phyloP scores from a whole-genome alignment of 441 rosid genomes.

The Populus hybrid region DNA sequence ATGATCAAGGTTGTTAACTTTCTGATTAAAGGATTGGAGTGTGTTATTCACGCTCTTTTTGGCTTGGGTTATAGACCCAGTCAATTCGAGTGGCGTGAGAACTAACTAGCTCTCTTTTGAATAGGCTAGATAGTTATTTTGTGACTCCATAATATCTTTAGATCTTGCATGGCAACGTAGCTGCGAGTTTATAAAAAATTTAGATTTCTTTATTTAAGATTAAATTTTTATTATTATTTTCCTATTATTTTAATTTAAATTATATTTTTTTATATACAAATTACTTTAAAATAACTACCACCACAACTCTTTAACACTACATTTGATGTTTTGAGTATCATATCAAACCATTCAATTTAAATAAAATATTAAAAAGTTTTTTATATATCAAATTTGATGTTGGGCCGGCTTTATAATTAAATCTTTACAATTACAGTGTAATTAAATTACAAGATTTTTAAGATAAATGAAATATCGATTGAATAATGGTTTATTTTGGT shows the following conservation, averaged over 20 bases:
- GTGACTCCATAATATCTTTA: background rate
- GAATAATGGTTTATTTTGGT: background rate
- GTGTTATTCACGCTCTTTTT: background rate
- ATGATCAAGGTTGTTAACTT: background rate
- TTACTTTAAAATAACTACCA: no score
- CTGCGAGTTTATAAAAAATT: no score
- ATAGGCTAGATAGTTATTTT: background rate
- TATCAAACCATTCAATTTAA: background rate
- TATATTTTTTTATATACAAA: no score
- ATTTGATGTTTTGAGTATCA: background rate
- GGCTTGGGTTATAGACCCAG: background rate
- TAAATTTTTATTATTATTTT: no score
- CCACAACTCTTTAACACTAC: no score
- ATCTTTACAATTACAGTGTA: no score
- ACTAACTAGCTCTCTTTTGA: background rate
- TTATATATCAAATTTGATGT: no score
- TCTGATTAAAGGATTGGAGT: background rate
- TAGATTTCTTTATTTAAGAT: no score
- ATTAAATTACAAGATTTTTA: background rate
- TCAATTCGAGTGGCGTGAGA: background rate
- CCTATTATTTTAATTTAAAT: no score
- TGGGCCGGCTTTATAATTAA: background rate
- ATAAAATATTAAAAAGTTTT: no score
- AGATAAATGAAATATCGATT: background rate
- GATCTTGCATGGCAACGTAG: no score